These are phyloP conservation scores for Lactarius sanguifluus DNA, from an alignment of 768 basidiomycete genomes.

Conservation along the genomic window DNA sequence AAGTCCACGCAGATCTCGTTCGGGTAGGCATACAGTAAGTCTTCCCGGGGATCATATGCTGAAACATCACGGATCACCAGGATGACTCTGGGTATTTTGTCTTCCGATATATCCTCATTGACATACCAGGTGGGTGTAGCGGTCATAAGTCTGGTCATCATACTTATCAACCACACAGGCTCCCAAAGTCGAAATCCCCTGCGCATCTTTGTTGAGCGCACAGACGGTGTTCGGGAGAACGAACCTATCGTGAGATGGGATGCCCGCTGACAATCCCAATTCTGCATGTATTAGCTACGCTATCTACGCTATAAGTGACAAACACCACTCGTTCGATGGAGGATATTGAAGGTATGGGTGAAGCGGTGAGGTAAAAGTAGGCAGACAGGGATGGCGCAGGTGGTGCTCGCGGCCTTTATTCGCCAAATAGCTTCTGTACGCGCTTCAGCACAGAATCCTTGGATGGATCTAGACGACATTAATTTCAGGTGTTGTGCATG, in stretches of 20 bases:
- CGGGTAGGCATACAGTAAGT: constrained; percentile 49
- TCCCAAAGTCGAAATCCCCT: constrained; percentile 61
- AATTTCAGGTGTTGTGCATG: constrained; percentile 29
- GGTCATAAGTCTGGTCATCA: constrained; percentile 34
- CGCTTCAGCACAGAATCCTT: constrained; percentile 96
- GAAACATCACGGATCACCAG: constrained; percentile 39
- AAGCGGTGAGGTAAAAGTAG: not conserved
- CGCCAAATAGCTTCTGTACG: constrained; percentile 95
- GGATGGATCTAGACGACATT: constrained; percentile 66
- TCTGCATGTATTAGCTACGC: constrained; percentile 33
- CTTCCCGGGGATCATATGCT: constrained; percentile 3
- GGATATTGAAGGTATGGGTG: not conserved
- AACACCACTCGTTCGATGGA: not conserved
- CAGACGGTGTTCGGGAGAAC: constrained; percentile 64
- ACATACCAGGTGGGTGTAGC: constrained; percentile 67
- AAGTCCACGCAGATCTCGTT: constrained; percentile 77
- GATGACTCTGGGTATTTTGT: constrained; percentile 76
- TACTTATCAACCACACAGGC: constrained; percentile 41
- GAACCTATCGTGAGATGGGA: constrained; percentile 72
- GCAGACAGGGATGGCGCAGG: not conserved
- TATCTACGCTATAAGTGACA: constrained; percentile 11
- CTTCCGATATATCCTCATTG: constrained; percentile 74
- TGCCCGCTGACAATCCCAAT: constrained; percentile 24
- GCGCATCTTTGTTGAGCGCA: constrained; percentile 69
- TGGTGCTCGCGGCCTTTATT: constrained; percentile 46